Base-by-base conservation (phyloP, 2,329 filamentous ascomycete species). In the Cadophora gregata region DNA sequence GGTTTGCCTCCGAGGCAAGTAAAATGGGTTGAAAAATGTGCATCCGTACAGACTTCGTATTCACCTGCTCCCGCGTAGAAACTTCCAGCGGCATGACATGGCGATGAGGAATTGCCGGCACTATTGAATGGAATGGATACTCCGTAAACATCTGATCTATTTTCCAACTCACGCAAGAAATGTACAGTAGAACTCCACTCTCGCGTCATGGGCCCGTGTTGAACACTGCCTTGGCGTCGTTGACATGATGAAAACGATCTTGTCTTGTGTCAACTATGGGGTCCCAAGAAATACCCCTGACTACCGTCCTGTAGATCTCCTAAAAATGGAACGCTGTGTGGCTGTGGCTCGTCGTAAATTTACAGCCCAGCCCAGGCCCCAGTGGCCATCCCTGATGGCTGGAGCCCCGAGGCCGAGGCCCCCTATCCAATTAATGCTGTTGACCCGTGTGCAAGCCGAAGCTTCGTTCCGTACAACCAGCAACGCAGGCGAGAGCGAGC, bases 241-340 rank as follows among this genome's bases (percentile, higher is more conserved):
- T 21, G 31, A 33, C 29, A 56, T 21, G n/a, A 36, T 42, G 31
- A n/a, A 9, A 6, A 55, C 16, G 50, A 29, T 58, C 31, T 56
- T 12, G 14, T 53, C n/a, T 38, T 14, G 55, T 42, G 31, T 53
- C 31, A 27, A 53, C 27, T 25, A 53, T 31, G 50, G 50, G 25
- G 42, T 21, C 50, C 50, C 27, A n/a, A 29, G 27, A 53, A 19
- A n/a, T n/a, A 4, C 27, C 50, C 50, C 50, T 53, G 50, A 29
- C 50, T 31, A 31, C 27, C 24, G 31, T 58, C 55, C 55, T 58
- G 55, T 58, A 42, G 55, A 58, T 58, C 55, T 58, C 31, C 55
- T 58, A 58, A 38, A 58, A 58, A 58, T 58, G 55, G 55, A 56
- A 58, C 36, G 21, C 19, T 21, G 42, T 58, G 55, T 58, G 55